These are phyloP conservation scores for Talaromyces piceae DNA, from an alignment of 2,329 filamentous ascomycete species.

Conservation along the genomic window DNA sequence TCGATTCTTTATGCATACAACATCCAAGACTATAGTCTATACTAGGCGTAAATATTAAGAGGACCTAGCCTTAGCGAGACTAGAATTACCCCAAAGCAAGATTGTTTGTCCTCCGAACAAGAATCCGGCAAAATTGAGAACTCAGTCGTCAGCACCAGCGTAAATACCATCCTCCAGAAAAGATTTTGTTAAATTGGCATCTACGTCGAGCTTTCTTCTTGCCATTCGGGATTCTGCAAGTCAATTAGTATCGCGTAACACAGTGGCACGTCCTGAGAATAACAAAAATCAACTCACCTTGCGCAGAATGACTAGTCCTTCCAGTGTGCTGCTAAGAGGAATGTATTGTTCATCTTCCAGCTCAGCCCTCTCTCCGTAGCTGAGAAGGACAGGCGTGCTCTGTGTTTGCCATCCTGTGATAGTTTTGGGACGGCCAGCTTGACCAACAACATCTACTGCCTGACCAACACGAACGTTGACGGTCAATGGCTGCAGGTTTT, in stretches of 20 bases:
- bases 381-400: slow-evolving; percentile 91
- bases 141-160: background rate
- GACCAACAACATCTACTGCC: slow-evolving; percentile 94
- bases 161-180: background rate
- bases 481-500: slow-evolving; percentile 84
- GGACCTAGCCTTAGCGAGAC: background rate
- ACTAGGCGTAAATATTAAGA: slow-evolving; percentile 13
- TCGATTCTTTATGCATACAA: slow-evolving; percentile 6
- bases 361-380: slow-evolving; percentile 93
- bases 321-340: slow-evolving; percentile 79
- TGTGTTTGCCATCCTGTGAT: slow-evolving; percentile 99
- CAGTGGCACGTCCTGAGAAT: too few species aligned
- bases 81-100: background rate
- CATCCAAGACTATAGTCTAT: slow-evolving; percentile 2
- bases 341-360: slow-evolving; percentile 97
- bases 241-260: slow-evolving; percentile 17
- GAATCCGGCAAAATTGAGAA: background rate
- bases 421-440: slow-evolving; percentile 94
- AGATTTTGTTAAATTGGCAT: background rate
- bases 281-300: slow-evolving; percentile 72
- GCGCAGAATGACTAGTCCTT: slow-evolving; percentile 90
- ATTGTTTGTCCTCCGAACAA: background rate
- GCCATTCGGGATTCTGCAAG: slow-evolving; percentile 39
- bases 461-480: slow-evolving; percentile 97
- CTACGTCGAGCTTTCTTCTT: slow-evolving; percentile 35